Percentiles rank a stretch among this genome's conserved stretches.
These are phyloP conservation scores for Tetrahymena thermophila DNA, from an alignment of 73 alveolate species.

Conservation along the genomic window DNA sequence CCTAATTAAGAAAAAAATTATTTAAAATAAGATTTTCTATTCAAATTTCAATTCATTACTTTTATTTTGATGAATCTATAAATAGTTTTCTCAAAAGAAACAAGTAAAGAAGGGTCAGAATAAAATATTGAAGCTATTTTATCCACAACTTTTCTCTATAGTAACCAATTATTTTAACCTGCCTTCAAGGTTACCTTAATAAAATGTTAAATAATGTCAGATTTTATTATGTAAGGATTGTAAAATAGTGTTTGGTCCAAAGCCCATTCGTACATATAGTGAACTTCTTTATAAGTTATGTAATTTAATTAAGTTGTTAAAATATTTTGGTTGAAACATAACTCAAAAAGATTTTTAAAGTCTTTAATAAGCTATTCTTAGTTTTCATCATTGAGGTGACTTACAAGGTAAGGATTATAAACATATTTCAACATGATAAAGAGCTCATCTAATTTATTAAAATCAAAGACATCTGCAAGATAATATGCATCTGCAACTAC, in stretches of 20 bases:
- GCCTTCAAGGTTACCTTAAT: slow-evolving; percentile 1
- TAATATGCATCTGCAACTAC: neutral
- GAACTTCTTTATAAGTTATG: neutral
- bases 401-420: neutral
- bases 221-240: neutral
- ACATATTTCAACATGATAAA: neutral
- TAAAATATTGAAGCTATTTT: neutral
- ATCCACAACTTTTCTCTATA: slow-evolving; percentile 25
- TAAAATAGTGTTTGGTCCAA: neutral
- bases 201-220: slow-evolving; percentile 4
- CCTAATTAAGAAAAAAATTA: neutral
- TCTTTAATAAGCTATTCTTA: neutral
- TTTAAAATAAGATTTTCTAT: neutral
- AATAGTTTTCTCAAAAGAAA: neutral
- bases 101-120: slow-evolving; percentile 8
- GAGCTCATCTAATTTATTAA: neutral
- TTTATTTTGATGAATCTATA: slow-evolving; percentile 19
- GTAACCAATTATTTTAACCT: slow-evolving; percentile 18
- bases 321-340: neutral
- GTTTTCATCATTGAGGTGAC: neutral
- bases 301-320: neutral
- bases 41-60: neutral
- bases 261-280: neutral
- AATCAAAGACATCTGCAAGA: neutral
- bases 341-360: neutral